Conservation (phyloP, 108 stramenopile species). For the Skeletonema menzelii region DNA sequence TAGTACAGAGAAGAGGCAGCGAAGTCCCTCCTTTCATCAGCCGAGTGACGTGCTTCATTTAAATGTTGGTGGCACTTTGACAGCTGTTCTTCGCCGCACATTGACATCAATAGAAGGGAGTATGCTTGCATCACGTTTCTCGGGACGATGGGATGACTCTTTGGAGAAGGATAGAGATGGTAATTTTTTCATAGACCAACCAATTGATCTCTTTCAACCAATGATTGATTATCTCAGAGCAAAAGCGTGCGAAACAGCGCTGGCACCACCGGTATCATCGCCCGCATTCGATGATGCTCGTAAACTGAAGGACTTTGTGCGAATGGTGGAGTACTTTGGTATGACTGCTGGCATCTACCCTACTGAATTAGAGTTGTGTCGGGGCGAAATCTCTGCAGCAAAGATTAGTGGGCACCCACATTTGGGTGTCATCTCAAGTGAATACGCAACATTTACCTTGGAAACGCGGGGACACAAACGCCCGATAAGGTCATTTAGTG, state of each 20-base stretch:
- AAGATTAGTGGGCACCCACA: conserved; percentile 35
- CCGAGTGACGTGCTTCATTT: conserved; percentile 57
- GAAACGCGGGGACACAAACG: conserved; percentile 45
- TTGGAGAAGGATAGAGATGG: conserved; percentile 60
- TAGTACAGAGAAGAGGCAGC: neutral
- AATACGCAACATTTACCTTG: conserved; percentile 50
- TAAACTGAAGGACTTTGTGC: conserved; percentile 40
- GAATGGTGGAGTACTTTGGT: conserved; percentile 66
- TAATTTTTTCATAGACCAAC: conserved; percentile 69
- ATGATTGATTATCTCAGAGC: conserved; percentile 57
- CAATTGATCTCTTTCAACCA: conserved; percentile 43
- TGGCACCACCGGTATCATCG: conserved; percentile 41
- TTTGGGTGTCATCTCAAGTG: conserved; percentile 25
- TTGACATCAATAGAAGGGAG: conserved; percentile 54
- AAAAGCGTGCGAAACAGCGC: conserved; percentile 34
- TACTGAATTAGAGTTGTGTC: conserved; percentile 46
- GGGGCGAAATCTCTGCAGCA: conserved; percentile 32
- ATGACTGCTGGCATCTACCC: conserved; percentile 57
- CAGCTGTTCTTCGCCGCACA: conserved; percentile 59
- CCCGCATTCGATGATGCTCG: conserved; percentile 35
- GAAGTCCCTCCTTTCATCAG: neutral
- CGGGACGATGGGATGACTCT: conserved; percentile 62
- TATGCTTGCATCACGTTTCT: conserved; percentile 66
- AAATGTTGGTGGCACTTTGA: conserved; percentile 62
- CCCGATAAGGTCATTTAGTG: conserved; percentile 42